Base-by-base conservation (phyloP, 345 rosid species). In the Tarenaya hassleriana region DNA sequence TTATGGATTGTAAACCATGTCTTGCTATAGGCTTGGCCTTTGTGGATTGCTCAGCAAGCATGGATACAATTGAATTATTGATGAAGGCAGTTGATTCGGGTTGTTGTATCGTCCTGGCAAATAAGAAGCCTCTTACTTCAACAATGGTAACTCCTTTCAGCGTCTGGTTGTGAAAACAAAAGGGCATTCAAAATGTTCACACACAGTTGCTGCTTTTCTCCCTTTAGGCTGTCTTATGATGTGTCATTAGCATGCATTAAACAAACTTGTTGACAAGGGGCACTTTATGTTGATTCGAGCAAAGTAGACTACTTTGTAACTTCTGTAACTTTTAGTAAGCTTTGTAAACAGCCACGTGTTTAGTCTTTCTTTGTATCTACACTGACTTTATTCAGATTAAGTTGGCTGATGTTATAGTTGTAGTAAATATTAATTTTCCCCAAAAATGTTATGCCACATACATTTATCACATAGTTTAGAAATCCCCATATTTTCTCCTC, bases 51-150 rank as follows among this genome's bases (percentile, higher is more conserved):
- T 84, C 98, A 39, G 96, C 98, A 13, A 82, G 86, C 68, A 56
- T 69, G 0, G 83, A 78, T 47, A 84, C 86, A 24, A 47, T 75
- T 52, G 71, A 67, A 47, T 34, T 87, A 43, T 69, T 87, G 60
- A 70, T 56, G 18, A 68, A 61, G 66, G 84, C 65, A 49, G 77
- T 77, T 39, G 87, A 79, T 41, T 52, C 71, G 49, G 81, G 96
- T 56, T 82, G 96, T 62, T 87, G 84, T 45, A n/a, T 73, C 27
- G 84, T 91, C 73, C 56, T 91, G 52, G 98, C 98, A 39, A 87
- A 91, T 63, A 91, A 91, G 75, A 91, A 87, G 71, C 96, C 98
- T 66, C 83, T 84, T 55, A 84, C 98, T 12, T 73, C 89, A 38
- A 59, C 84, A 29, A 55, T 82, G 82, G 97, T 90, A 81, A 69